These are phyloP conservation scores for Populus tremula DNA, from an alignment of 345 rosid genomes.

Conservation along the genomic window DNA sequence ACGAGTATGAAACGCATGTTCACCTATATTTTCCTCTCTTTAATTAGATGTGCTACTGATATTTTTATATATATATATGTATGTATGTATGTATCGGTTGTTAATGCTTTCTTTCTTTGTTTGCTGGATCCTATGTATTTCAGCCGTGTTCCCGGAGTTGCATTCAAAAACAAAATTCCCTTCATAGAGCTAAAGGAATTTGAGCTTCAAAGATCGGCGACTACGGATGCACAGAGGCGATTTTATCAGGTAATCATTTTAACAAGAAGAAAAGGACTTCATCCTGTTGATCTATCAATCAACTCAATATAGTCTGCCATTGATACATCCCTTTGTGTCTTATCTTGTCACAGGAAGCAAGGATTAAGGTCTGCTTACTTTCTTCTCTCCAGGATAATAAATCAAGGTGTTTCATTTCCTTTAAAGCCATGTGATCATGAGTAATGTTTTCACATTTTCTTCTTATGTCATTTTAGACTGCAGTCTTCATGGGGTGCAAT, in stretches of 20 bases:
- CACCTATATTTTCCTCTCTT: not conserved
- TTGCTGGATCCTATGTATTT: not conserved
- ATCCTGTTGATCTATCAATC: not conserved
- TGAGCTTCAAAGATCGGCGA: conserved; percentile 45
- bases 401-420: not conserved
- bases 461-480: conserved; percentile 39
- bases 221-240: conserved; percentile 41
- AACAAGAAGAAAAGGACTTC: not conserved
- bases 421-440: not conserved
- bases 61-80: too few relatives aligned
- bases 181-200: conserved; percentile 45
- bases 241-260: conserved; percentile 58
- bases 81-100: not conserved
- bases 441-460: not conserved
- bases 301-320: not conserved
- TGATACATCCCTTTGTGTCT: not conserved
- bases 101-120: not conserved
- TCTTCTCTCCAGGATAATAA: not conserved
- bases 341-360: conserved; percentile 57
- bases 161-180: conserved; percentile 50
- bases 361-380: conserved; percentile 58
- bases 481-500: conserved; percentile 76
- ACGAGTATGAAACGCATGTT: conserved; percentile 25
- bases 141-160: conserved; percentile 66
- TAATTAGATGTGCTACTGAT: too few relatives aligned